A percentile compares a stretch with the other conserved stretches of the same genome.
These are phyloP conservation scores for Xylariaceae sp. DNA, from an alignment of 2,329 filamentous ascomycete genomes.

Conservation along the genomic window DNA sequence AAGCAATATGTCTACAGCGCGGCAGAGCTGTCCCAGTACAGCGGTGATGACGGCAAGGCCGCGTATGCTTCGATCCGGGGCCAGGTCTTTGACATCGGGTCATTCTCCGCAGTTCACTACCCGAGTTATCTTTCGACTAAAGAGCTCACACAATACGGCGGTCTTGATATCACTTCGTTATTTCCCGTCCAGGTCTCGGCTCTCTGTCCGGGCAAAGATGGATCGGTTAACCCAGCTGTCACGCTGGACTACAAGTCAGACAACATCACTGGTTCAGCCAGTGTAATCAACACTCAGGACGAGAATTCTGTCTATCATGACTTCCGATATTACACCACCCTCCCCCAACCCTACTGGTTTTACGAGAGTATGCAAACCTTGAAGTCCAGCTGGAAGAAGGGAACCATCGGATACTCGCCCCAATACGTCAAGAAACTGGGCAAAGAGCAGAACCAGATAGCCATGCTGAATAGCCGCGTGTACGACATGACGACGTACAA, in stretches of 20 bases:
- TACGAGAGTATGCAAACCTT: constrained; percentile 77
- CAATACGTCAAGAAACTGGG: constrained; percentile 68
- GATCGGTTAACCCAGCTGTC: constrained; percentile 59
- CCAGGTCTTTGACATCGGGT: constrained; percentile 74
- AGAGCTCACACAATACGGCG: constrained; percentile 71
- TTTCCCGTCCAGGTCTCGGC: constrained; percentile 95
- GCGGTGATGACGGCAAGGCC: constrained; percentile 59
- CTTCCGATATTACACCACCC: constrained; percentile 77
- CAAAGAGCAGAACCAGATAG: constrained; percentile 57
- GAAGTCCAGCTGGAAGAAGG: constrained; percentile 74
- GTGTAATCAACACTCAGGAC: constrained; percentile 59
- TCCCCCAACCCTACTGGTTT: constrained; percentile 86
- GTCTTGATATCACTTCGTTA: constrained; percentile 74
- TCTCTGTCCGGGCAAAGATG: constrained; percentile 72
- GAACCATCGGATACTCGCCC: constrained; percentile 74
- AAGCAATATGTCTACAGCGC: constrained; percentile 81
- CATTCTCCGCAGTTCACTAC: constrained; percentile 72
- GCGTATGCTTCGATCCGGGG: constrained; percentile 81
- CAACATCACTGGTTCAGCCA: constrained; percentile 65
- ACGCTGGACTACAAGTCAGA: constrained; percentile 73
- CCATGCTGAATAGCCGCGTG: constrained; percentile 68
- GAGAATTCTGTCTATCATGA: constrained; percentile 79
- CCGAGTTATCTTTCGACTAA: constrained; percentile 56
- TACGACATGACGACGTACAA: constrained; percentile 88
- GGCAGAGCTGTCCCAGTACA: constrained; percentile 62